These are phyloP conservation scores for Termitomyces sp. DNA, from an alignment of 768 basidiomycete species.

Conservation along the genomic window DNA sequence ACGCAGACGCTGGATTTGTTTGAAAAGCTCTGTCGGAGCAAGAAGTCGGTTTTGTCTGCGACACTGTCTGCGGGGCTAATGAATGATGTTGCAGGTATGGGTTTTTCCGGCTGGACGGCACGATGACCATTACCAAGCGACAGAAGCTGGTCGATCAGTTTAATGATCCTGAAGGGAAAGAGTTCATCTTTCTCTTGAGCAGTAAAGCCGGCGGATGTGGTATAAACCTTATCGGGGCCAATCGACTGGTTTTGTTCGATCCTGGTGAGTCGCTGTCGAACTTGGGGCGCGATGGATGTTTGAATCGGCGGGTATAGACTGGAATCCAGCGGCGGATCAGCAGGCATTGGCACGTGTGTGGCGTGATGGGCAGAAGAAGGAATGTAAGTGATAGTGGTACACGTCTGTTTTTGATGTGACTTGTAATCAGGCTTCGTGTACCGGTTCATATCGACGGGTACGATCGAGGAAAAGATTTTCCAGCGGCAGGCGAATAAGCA, in stretches of 20 bases:
- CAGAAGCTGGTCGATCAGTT: slow-evolving; percentile 97
- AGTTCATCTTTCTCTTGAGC: slow-evolving; percentile 91
- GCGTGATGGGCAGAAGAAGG: slow-evolving; percentile 99
- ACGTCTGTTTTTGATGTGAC: no score
- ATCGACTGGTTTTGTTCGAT: slow-evolving; percentile 92
- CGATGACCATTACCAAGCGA: slow-evolving; percentile 85
- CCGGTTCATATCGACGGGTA: slow-evolving; percentile 94
- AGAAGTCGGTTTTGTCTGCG: slow-evolving; percentile 51
- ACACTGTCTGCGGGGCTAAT: background rate
- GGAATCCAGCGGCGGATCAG: slow-evolving; percentile 98
- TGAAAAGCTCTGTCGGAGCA: slow-evolving; percentile 79
- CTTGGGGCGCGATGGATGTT: background rate
- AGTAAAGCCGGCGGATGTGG: slow-evolving; percentile 96
- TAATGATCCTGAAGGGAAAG: slow-evolving; percentile 88
- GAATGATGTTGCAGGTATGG: slow-evolving; percentile 54
- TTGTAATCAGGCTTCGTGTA: slow-evolving; percentile 80
- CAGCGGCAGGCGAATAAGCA: slow-evolving; percentile 96
- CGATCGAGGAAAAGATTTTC: slow-evolving; percentile 99
- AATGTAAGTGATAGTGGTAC: slow-evolving; percentile 53
- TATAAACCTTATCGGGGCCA: slow-evolving; percentile 95
- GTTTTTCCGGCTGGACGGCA: slow-evolving; percentile 91
- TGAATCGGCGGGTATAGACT: slow-evolving; percentile 47
- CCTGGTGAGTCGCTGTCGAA: slow-evolving; percentile 50
- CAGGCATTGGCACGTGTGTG: slow-evolving; percentile 98
- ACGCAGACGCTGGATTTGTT: slow-evolving; percentile 94